Evolutionary conservation across 1,284 basidiomycete species (phyloP).

Genomic region (Heterobasidion irregulare): DNA sequence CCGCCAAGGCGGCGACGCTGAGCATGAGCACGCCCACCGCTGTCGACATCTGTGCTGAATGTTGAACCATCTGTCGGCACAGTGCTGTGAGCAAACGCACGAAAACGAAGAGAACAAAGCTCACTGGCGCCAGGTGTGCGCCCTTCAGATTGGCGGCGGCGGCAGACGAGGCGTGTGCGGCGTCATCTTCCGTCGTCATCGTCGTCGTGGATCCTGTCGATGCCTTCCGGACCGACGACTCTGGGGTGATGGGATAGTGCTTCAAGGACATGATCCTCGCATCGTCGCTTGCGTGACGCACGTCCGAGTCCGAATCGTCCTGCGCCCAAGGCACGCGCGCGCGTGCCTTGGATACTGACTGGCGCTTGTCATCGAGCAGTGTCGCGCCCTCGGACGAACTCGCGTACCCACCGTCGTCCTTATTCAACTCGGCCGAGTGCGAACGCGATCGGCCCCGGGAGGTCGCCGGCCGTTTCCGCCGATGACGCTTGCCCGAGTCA

Average conservation of each 20-base stretch:
- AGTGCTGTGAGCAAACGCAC: too few species aligned
- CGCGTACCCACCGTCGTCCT: conserved; percentile 13
- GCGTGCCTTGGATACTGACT: conserved; percentile 17
- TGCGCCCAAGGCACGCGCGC: conserved; percentile 29
- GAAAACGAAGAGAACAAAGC: too few species aligned
- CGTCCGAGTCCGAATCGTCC: conserved; percentile 26
- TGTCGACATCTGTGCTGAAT: too few species aligned
- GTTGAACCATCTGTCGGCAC: too few species aligned
- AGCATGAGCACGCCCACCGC: too few species aligned
- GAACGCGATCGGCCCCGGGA: too few species aligned
- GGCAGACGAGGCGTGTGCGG: conserved; percentile 2
- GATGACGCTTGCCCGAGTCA: too few species aligned
- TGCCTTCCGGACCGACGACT: conserved; percentile 32
- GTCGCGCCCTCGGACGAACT: conserved; percentile 25
- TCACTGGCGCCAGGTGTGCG: too few species aligned
- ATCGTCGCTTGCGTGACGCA: conserved; percentile 12
- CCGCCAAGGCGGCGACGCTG: too few species aligned
- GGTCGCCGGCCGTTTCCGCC: too few species aligned
- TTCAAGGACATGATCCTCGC: conserved; percentile 9
- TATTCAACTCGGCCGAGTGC: too few species aligned
- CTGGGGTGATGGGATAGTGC: conserved; percentile 35
- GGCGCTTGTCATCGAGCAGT: conserved; percentile 19
- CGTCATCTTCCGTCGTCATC: conserved; percentile 12
- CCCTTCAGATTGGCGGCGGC: not conserved
- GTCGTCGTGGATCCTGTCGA: conserved; percentile 18